These are phyloP conservation scores for Aspergillus sclerotioniger DNA, from an alignment of 495 filamentous ascomycete species.

Conservation along the genomic window DNA sequence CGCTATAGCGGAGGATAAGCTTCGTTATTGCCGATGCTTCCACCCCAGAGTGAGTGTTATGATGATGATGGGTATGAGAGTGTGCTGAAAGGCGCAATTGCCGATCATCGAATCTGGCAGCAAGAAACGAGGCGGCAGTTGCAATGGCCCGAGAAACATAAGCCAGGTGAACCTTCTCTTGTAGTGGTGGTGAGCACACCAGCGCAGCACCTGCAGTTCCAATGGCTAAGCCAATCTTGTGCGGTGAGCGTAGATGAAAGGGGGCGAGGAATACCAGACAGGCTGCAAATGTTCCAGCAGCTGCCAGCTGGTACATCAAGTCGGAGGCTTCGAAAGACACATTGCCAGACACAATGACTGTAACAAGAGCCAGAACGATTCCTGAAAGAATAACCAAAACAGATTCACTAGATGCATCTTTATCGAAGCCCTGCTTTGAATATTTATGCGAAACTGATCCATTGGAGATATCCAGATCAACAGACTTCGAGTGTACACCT, in stretches of 20 bases:
- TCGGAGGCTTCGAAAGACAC: slow-evolving; percentile 24
- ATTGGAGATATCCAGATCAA: slow-evolving; percentile 25
- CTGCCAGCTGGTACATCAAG: slow-evolving; percentile 25
- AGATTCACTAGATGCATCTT: slow-evolving; percentile 26
- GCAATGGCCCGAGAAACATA: slow-evolving; percentile 35
- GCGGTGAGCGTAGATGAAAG: slow-evolving; percentile 27
- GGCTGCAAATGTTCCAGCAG: slow-evolving; percentile 30
- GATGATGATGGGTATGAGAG: slow-evolving; percentile 41
- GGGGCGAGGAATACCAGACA: slow-evolving; percentile 29
- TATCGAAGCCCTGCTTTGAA: slow-evolving; percentile 8
- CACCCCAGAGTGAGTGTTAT: slow-evolving; percentile 27
- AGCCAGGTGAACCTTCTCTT: slow-evolving; percentile 27
- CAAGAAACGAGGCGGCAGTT: slow-evolving; percentile 33
- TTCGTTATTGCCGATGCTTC: slow-evolving; percentile 60
- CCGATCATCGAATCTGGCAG: slow-evolving; percentile 39
- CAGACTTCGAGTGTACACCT: neutral
- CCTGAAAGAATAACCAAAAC: slow-evolving; percentile 32
- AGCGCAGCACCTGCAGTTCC: slow-evolving; percentile 31
- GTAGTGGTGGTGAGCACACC: slow-evolving; percentile 35
- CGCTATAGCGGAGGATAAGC: slow-evolving; percentile 61
- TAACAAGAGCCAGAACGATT: slow-evolving; percentile 20
- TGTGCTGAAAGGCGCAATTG: slow-evolving; percentile 28
- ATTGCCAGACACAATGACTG: slow-evolving; percentile 23
- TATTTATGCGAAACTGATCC: slow-evolving; percentile 15
- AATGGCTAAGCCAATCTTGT: slow-evolving; percentile 37